A percentile compares a stretch with the other conserved stretches of the same genome.
Evolutionary conservation across 2,329 filamentous ascomycete genomes (phyloP).

Genomic region (Alternaria triticina): DNA sequence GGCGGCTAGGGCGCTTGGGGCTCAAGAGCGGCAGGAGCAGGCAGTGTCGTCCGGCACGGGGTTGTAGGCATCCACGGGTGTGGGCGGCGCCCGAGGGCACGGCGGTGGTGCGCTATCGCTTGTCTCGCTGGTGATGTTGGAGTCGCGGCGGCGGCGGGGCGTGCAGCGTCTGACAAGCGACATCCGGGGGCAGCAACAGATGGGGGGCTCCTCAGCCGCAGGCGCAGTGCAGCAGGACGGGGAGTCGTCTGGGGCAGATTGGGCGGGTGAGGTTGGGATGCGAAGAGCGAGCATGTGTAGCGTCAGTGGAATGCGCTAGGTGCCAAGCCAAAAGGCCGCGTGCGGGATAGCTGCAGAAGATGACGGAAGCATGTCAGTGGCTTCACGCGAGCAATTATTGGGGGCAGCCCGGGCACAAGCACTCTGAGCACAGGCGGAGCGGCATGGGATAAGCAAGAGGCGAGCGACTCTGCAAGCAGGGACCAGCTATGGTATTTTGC

Average conservation of each 20-base stretch:
- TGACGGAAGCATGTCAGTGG: conserved; percentile 15
- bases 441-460: conserved; percentile 1
- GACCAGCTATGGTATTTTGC: conserved; percentile 11
- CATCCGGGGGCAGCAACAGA: background rate
- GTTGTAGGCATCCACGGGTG: conserved; percentile 13
- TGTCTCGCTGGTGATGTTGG: conserved; percentile 20
- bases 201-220: background rate
- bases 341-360: conserved; percentile 15
- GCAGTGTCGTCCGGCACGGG: conserved; percentile 2
- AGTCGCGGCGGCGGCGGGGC: conserved; percentile 6
- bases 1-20: background rate
- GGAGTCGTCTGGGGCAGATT: background rate
- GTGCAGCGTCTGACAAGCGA: background rate
- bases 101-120: conserved; percentile 11
- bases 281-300: conserved; percentile 15
- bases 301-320: conserved; percentile 15
- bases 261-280: conserved; percentile 10
- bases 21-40: background rate
- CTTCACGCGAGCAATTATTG: conserved; percentile 5
- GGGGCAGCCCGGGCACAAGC: conserved; percentile 3
- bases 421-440: conserved; percentile 1
- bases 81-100: conserved; percentile 9
- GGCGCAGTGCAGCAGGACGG: background rate
- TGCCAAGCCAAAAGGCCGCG: conserved; percentile 18
- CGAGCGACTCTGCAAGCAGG: conserved; percentile 1